A percentile compares a stretch with the other conserved stretches of the same genome.
phyloP scores from a whole-genome alignment of 2,329 filamentous ascomycete genomes.

The Exophiala bonariae region DNA sequence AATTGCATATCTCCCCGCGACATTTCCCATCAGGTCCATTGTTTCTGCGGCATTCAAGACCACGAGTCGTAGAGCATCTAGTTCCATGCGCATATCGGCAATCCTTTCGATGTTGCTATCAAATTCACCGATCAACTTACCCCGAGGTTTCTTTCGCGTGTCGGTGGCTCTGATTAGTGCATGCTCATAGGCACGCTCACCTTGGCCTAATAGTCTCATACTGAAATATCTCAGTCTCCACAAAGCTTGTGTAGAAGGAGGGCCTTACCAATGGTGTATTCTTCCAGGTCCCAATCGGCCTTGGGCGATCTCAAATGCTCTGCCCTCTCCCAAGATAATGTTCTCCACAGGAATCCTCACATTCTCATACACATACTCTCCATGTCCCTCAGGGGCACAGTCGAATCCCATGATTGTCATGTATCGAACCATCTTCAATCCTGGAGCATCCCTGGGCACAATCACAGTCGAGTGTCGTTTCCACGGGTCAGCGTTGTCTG shows the following conservation, averaged over 20 bases:
- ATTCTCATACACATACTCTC: slow-evolving; percentile 76
- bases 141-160: slow-evolving; percentile 76
- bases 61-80: slow-evolving; percentile 77
- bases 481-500: slow-evolving; percentile 69
- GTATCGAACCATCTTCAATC: slow-evolving; percentile 83
- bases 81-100: slow-evolving; percentile 78
- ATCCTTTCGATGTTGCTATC: slow-evolving; percentile 87
- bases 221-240: slow-evolving; percentile 33
- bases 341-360: slow-evolving; percentile 70
- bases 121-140: slow-evolving; percentile 77
- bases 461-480: slow-evolving; percentile 81
- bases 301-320: slow-evolving; percentile 90
- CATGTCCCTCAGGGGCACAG: slow-evolving; percentile 78
- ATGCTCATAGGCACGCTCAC: slow-evolving; percentile 82
- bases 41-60: slow-evolving; percentile 86
- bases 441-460: slow-evolving; percentile 70
- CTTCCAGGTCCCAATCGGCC: slow-evolving; percentile 82
- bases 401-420: slow-evolving; percentile 84
- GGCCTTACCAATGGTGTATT: slow-evolving; percentile 68
- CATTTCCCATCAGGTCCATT: slow-evolving; percentile 82
- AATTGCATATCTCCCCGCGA: slow-evolving; percentile 79
- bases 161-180: slow-evolving; percentile 87
- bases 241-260: neutral
- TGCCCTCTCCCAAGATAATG: slow-evolving; percentile 78
- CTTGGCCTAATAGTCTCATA: slow-evolving; percentile 80